These are phyloP conservation scores for Linderniella brevidens DNA, from an alignment of 257 asterid genomes.

Conservation along the genomic window DNA sequence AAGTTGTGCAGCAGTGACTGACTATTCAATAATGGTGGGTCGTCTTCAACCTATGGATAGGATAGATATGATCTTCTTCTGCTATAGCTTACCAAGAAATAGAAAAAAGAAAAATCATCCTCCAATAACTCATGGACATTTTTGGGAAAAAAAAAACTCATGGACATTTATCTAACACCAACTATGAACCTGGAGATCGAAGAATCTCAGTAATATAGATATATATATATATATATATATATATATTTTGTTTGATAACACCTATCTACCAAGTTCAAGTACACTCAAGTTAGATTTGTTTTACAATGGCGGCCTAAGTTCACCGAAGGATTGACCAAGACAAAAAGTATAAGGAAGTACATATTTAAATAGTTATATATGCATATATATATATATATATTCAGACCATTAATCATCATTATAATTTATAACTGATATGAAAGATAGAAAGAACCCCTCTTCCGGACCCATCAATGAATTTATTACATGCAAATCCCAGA, in stretches of 20 bases:
- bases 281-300: too few relatives aligned
- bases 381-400: constrained; percentile 7
- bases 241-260: too few relatives aligned
- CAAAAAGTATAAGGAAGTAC: neutral
- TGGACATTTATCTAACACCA: too few relatives aligned
- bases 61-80: neutral
- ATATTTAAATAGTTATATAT: too few relatives aligned
- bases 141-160: too few relatives aligned
- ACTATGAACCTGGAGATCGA: too few relatives aligned
- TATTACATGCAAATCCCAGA: neutral
- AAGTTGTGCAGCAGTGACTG: constrained; percentile 8
- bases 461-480: neutral
- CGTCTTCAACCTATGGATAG: neutral
- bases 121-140: constrained; percentile 7
- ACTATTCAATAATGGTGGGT: neutral
- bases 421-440: constrained; percentile 11
- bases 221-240: too few relatives aligned
- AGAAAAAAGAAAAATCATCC: neutral
- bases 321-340: constrained; percentile 18
- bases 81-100: neutral
- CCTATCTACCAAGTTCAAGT: too few relatives aligned
- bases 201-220: too few relatives aligned
- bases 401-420: constrained; percentile 55
- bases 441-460: neutral
- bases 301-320: constrained; percentile 68